A percentile compares a stretch with the other conserved stretches of the same genome.
Evolutionary conservation across 495 filamentous ascomycete species (phyloP).

Genomic region (Thermothielavioides terrestris): DNA sequence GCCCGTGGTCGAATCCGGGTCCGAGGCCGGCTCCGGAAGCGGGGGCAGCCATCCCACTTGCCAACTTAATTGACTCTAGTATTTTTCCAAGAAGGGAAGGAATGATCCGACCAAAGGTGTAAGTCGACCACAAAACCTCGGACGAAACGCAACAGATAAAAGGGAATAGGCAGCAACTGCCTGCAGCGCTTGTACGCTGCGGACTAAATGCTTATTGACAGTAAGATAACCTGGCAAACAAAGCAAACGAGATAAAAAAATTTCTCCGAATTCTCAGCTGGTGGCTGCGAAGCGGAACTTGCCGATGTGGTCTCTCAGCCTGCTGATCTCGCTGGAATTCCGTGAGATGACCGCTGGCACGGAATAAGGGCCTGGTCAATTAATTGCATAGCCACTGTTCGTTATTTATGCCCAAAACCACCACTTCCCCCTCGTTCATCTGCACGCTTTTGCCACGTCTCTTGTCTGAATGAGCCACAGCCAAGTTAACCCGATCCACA

Average conservation of each 20-base stretch:
- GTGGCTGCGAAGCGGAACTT: neutral
- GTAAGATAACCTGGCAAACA: neutral
- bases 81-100: neutral
- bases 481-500: too few species aligned
- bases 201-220: neutral
- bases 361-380: neutral
- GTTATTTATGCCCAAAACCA: neutral
- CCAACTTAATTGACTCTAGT: too few species aligned
- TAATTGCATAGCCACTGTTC: neutral
- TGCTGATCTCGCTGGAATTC: too few species aligned
- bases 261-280: neutral
- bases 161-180: too few species aligned
- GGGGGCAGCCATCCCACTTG: neutral
- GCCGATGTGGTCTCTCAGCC: neutral
- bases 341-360: neutral
- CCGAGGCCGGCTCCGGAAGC: neutral
- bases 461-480: too few species aligned
- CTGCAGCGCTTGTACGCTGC: too few species aligned
- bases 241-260: neutral
- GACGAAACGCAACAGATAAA: neutral
- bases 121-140: neutral
- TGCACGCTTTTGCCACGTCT: too few species aligned
- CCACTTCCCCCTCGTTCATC: neutral
- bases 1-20: constrained; percentile 2
- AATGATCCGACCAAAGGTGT: neutral